Conservation (phyloP, 1,284 basidiomycete genomes). For the Apiotrichum domesticum region DNA sequence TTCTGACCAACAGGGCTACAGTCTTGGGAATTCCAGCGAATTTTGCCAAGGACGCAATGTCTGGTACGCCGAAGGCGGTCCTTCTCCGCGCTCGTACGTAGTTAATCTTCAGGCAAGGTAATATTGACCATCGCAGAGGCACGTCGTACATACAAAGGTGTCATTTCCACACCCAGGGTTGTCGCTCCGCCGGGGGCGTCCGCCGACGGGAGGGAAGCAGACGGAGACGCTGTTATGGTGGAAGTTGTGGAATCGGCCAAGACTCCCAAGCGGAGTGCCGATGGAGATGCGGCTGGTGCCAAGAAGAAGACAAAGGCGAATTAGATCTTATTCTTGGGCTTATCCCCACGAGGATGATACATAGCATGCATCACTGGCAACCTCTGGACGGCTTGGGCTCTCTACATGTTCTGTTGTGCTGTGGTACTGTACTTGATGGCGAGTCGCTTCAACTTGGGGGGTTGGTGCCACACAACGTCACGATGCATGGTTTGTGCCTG, state of each 20-base stretch:
- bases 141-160: constrained; percentile 41
- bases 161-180: constrained; percentile 36
- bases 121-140: constrained; percentile 25
- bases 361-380: too few relatives aligned
- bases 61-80: constrained; percentile 34
- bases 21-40: constrained; percentile 47
- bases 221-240: not conserved
- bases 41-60: constrained; percentile 43
- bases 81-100: constrained; percentile 45
- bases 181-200: constrained; percentile 19
- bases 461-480: not conserved
- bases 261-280: not conserved
- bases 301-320: constrained; percentile 14
- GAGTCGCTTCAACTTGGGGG: not conserved
- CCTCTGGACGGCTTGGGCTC: too few relatives aligned
- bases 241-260: not conserved
- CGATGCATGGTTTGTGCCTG: not conserved
- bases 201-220: not conserved
- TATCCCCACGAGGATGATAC: too few relatives aligned
- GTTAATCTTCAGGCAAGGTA: too few relatives aligned
- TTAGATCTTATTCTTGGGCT: not conserved
- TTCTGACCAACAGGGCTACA: constrained; percentile 26
- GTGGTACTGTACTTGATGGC: too few relatives aligned
- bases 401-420: too few relatives aligned
- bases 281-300: not conserved